Percentiles rank a stretch among this genome's conserved stretches.
Evolutionary conservation across 2,329 filamentous ascomycete genomes (phyloP).

Genomic region (Beauveria scarabaeidicola): DNA sequence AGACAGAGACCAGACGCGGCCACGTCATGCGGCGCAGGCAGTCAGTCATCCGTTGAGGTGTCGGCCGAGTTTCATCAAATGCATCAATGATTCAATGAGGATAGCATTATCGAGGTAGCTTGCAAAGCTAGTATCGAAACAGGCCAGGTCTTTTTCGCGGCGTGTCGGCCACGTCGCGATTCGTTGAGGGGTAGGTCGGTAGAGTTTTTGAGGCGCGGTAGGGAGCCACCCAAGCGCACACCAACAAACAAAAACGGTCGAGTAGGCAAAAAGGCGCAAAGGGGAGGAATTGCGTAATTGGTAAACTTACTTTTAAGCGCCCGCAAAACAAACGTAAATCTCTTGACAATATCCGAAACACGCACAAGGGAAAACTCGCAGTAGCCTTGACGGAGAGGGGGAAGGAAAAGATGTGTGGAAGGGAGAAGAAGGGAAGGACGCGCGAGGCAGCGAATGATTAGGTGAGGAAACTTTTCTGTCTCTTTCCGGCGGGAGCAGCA

Average conservation of each 20-base stretch:
- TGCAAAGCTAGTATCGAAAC: background rate
- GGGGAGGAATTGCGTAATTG: background rate
- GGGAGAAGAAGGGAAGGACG: conserved; percentile 10
- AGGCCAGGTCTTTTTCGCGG: background rate
- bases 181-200: conserved; percentile 13
- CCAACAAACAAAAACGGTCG: conserved; percentile 14
- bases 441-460: conserved; percentile 8
- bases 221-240: conserved; percentile 14
- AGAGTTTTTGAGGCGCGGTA: conserved; percentile 12
- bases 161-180: conserved; percentile 6
- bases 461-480: conserved; percentile 26
- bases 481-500: conserved; percentile 8
- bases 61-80: background rate
- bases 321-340: conserved; percentile 40
- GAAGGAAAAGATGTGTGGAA: conserved; percentile 22
- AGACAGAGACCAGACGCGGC: background rate
- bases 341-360: conserved; percentile 36
- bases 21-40: conserved; percentile 3
- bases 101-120: background rate
- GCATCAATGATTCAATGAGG: background rate
- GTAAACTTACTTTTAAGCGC: conserved; percentile 45
- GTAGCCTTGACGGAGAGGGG: conserved; percentile 26
- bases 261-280: conserved; percentile 12
- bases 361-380: conserved; percentile 39
- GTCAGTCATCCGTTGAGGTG: background rate